Evolutionary conservation across 495 filamentous ascomycete genomes (phyloP).

Genomic region (Chaetomium cochliodes): DNA sequence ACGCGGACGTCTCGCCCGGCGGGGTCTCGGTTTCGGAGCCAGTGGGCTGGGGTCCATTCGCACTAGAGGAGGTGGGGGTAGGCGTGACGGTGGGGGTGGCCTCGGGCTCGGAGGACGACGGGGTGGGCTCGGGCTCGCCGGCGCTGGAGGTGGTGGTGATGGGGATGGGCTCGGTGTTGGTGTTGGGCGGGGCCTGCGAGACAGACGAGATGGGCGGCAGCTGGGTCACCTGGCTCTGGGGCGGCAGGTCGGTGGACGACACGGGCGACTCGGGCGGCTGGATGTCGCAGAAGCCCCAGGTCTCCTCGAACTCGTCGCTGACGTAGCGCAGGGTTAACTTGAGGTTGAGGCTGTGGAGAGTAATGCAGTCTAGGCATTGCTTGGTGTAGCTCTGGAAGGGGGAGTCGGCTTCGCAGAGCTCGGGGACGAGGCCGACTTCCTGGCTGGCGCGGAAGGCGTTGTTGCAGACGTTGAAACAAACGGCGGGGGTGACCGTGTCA

Average conservation of each 20-base stretch:
- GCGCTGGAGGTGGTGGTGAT: constrained; percentile 29
- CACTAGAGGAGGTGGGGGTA: neutral
- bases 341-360: constrained; percentile 17
- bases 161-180: constrained; percentile 24
- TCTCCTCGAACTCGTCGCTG: constrained; percentile 33
- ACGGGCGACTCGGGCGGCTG: constrained; percentile 12
- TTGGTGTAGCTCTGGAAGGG: constrained; percentile 40
- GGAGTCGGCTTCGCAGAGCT: constrained; percentile 46
- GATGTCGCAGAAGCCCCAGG: constrained; percentile 35
- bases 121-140: neutral
- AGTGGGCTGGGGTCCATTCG: neutral
- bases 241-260: constrained; percentile 21
- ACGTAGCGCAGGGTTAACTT: constrained; percentile 31
- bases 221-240: constrained; percentile 13
- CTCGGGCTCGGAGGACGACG: neutral
- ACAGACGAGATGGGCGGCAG: constrained; percentile 23
- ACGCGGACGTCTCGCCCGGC: neutral
- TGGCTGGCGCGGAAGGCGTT: constrained; percentile 49
- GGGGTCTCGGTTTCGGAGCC: neutral
- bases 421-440: constrained; percentile 43
- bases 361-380: constrained; percentile 46
- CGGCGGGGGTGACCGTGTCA: constrained; percentile 38
- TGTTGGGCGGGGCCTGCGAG: constrained; percentile 31
- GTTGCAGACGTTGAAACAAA: constrained; percentile 58
- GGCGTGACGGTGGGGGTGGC: neutral